Base-by-base conservation (phyloP, 306 rosid species). In the Heteromeles arbutifolia region DNA sequence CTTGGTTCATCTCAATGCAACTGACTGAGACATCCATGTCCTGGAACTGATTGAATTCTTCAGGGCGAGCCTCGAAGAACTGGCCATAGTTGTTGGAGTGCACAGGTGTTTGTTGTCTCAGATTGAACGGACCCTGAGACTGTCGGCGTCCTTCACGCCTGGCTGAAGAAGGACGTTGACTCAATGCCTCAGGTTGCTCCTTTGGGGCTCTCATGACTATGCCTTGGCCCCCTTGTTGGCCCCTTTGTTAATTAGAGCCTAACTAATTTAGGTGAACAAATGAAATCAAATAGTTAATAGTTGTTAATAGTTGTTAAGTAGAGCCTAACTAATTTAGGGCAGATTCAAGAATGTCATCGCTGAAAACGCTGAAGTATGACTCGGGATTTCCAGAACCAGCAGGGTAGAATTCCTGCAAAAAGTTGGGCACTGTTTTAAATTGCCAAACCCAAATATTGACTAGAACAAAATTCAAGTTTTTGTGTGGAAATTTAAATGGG, bases 61-160 rank as follows among this genome's bases (percentile, higher is more conserved):
- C 76, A 3, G 90, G 90, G 28, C n/a, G n/a, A 52, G 77, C 88
- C 75, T 82, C 87, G 26, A 59, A 77, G 66, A 82, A 24, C 65
- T 73, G 58, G 25, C 88, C 90, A 4, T 58, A 77, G 43, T 82
- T 66, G 69, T 82, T 84, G 67, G 73, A 64, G 72, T 66, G 79
- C 14, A 15, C 2, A 31, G 86, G 86, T 22, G 37, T 71, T 28
- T 59, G 43, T 65, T 34, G 63, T 41, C 9, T 63, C 7, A 85
- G 59, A 22, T 78, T 77, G 77, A 85, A 79, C 14, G 82, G 82
- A 19, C 78, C 77, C 4, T n/a, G 50, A 14, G 82, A n/a, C 26
- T 71, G 58, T 3, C 37, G 78, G 26, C 78, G 66, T 24, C 65
- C 56, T 22, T 58, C 26, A 5, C 21, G 56, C 76, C 69, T 56